phyloP scores from a whole-genome alignment of 1,284 basidiomycete genomes.

The Veloporphyrellus conicus region DNA sequence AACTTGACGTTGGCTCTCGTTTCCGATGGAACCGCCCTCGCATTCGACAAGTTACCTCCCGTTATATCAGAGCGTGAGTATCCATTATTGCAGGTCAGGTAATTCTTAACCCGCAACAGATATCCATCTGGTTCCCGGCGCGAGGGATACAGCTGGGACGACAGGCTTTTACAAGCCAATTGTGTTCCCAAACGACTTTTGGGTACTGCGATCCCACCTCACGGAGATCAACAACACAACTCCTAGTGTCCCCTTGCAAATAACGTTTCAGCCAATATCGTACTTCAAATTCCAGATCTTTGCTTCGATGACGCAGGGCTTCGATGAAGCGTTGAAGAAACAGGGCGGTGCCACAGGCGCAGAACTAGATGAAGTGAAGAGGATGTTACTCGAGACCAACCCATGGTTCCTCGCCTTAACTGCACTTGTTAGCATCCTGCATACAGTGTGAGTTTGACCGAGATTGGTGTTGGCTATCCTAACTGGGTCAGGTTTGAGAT shows the following conservation, averaged over 20 bases:
- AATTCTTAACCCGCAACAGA: slow-evolving; percentile 39
- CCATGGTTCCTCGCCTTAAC: slow-evolving; percentile 85
- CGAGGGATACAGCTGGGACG: slow-evolving; percentile 58
- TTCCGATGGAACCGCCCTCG: slow-evolving; percentile 60
- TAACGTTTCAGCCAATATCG: slow-evolving; percentile 82
- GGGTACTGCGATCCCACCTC: slow-evolving; percentile 79
- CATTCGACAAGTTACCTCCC: slow-evolving; percentile 58
- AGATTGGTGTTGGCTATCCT: slow-evolving; percentile 1
- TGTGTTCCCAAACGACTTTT: slow-evolving; percentile 93
- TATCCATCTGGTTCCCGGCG: slow-evolving; percentile 52
- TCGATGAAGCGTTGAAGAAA: slow-evolving; percentile 76
- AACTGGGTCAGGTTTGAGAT: slow-evolving; percentile 72
- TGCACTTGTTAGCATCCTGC: slow-evolving; percentile 78
- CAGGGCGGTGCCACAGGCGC: slow-evolving; percentile 58
- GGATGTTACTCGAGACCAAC: slow-evolving; percentile 92
- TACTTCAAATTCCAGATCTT: slow-evolving; percentile 84
- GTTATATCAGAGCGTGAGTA: slow-evolving; percentile 60
- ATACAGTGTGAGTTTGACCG: slow-evolving; percentile 64
- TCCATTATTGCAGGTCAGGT: slow-evolving; percentile 2
- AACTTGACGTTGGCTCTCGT: slow-evolving; percentile 88
- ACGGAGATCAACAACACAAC: slow-evolving; percentile 78
- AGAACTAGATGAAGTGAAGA: slow-evolving; percentile 90
- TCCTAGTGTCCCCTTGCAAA: slow-evolving; percentile 67
- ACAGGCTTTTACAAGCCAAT: slow-evolving; percentile 79
- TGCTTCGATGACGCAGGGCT: slow-evolving; percentile 74